Percentiles rank a stretch among this genome's conserved stretches.
These are phyloP conservation scores for Erodium texanum DNA, from an alignment of 441 rosid genomes.

Conservation along the genomic window DNA sequence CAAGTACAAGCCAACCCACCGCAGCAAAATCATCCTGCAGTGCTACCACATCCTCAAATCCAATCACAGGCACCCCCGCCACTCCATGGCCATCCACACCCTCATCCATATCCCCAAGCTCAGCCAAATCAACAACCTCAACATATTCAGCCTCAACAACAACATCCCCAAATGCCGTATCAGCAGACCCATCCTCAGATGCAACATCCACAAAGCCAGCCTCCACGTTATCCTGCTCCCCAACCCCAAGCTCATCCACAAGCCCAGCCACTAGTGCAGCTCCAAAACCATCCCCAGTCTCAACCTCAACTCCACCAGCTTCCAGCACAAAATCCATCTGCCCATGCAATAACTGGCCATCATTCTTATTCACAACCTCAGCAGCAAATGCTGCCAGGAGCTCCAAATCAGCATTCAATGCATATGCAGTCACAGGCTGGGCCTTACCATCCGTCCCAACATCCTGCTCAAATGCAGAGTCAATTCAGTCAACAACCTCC, in stretches of 20 bases:
- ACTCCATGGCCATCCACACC: constrained; percentile 12
- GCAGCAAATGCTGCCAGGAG: constrained; percentile 35
- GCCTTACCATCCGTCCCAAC: constrained; percentile 31
- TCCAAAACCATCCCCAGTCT: constrained; percentile 28
- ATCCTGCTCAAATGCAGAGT: constrained; percentile 33
- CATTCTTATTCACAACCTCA: constrained; percentile 47
- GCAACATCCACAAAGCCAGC: constrained; percentile 23
- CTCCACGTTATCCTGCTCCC: constrained; percentile 25
- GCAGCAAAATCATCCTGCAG: constrained; percentile 31
- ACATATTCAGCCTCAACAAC: constrained; percentile 38
- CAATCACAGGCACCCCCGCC: constrained; percentile 26
- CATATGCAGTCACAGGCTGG: constrained; percentile 33
- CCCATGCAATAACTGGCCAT: constrained; percentile 44
- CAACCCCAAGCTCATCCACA: constrained; percentile 31
- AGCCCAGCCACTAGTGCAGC: constrained; percentile 28
- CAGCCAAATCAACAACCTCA: constrained; percentile 29
- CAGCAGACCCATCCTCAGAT: constrained; percentile 22
- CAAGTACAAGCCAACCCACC: constrained; percentile 32
- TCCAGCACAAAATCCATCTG: constrained; percentile 33
- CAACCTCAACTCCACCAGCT: constrained; percentile 28
- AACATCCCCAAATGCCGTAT: constrained; percentile 18
- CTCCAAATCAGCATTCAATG: constrained; percentile 30
- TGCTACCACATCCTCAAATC: constrained; percentile 31
- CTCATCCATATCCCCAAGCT: constrained; percentile 21
- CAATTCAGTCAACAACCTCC: constrained; percentile 44